Evolutionary conservation across 768 basidiomycete genomes (phyloP).

Genomic region (Pulveroboletus sp.): DNA sequence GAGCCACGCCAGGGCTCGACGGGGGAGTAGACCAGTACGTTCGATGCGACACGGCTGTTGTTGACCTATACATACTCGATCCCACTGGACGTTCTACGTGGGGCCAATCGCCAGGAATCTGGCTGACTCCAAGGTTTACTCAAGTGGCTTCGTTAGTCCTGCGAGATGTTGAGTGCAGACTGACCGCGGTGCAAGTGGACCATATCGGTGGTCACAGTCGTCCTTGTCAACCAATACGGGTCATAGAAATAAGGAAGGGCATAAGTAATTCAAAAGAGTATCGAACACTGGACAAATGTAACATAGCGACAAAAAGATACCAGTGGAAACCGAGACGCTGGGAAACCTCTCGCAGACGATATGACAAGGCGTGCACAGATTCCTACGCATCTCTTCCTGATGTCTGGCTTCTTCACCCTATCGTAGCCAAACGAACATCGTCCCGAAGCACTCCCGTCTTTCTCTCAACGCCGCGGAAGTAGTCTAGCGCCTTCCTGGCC

Average conservation of each 20-base stretch:
- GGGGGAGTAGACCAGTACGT: not conserved
- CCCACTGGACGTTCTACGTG: too few species aligned
- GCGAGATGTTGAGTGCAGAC: too few species aligned
- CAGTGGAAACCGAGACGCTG: not conserved
- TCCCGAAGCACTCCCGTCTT: conserved; percentile 40
- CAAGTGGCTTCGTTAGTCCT: too few species aligned
- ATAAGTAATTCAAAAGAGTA: conserved; percentile 8
- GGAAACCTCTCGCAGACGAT: too few species aligned
- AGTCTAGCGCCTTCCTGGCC: conserved; percentile 65
- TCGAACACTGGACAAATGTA: not conserved
- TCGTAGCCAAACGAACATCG: conserved; percentile 18
- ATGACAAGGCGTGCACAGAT: too few species aligned
- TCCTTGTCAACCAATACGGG: too few species aligned
- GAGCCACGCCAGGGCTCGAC: not conserved
- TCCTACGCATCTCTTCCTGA: conserved; percentile 1
- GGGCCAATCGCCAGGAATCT: too few species aligned
- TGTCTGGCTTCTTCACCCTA: conserved; percentile 6
- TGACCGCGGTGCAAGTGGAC: too few species aligned
- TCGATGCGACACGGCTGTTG: not conserved
- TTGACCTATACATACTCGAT: conserved; percentile 13
- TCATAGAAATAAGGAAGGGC: conserved; percentile 8
- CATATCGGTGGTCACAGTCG: too few species aligned
- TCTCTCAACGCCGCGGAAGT: conserved; percentile 52
- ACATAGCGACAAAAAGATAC: conserved; percentile 5
- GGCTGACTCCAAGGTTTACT: too few species aligned